A percentile compares a stretch with the other conserved stretches of the same genome.
Conservation (phyloP, 139 green algal species). For the Ulvella scutata region DNA sequence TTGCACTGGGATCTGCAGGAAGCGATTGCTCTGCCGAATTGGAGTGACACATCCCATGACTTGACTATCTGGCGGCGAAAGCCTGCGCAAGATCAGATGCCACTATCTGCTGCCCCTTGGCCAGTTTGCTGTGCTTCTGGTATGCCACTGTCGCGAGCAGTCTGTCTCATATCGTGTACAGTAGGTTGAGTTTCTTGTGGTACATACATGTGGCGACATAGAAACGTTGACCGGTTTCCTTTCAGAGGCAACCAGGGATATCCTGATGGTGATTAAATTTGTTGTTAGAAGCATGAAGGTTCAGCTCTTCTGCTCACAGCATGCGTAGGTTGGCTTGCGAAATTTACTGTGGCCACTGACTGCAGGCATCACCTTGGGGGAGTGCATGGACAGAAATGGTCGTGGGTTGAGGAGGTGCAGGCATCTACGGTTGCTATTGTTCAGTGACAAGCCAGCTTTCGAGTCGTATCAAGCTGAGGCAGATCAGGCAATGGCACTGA, state of each 20-base stretch:
- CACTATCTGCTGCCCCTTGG: background rate
- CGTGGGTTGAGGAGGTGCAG: background rate
- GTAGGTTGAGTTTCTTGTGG: too few species aligned
- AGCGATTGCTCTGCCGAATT: background rate
- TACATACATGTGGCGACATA: too few species aligned
- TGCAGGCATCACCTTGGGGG: background rate
- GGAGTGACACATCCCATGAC: constrained; percentile 2
- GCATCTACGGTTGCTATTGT: background rate
- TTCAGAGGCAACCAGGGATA: too few species aligned
- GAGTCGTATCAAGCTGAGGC: background rate
- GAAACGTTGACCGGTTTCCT: too few species aligned
- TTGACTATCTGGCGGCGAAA: background rate
- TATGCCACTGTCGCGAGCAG: background rate
- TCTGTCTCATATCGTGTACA: too few species aligned
- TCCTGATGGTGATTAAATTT: too few species aligned
- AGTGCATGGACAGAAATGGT: background rate
- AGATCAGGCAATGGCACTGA: background rate
- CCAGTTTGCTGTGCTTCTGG: background rate
- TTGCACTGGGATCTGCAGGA: background rate
- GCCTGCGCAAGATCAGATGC: background rate
- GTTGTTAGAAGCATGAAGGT: too few species aligned
- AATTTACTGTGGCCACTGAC: too few species aligned
- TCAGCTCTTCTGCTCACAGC: too few species aligned
- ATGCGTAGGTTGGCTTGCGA: too few species aligned
- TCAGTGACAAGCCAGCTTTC: background rate